Evolutionary conservation across 805 yeast species (phyloP), one percentile per base, ranked within the genome.

Genomic region (Alloascoidea hylecoeti): DNA sequence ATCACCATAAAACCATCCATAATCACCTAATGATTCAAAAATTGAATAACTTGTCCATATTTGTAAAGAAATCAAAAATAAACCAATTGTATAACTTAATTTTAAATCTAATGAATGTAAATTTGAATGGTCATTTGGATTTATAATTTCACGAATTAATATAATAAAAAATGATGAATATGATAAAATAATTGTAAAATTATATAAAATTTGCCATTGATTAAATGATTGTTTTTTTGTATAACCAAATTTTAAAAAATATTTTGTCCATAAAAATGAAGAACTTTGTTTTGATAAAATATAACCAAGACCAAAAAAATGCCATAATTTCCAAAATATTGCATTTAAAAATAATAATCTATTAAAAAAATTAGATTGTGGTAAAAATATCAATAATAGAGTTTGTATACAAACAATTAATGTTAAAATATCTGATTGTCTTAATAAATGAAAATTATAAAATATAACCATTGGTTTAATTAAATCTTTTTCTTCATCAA

Each of bases 1-100:
- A 54, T 82, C 94, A 41, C 94, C 94, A 53, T 78, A 82, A 49
- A 81, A 82, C 92, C 92, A 82, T n/a, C 94, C 92, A 55, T 77
- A 80, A 43, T 78, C 79, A 2, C 89, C 89, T 45, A 82, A 73
- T 37, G 81, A 74, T 34, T 72, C 71, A 44, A 75, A 66, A 28
- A 81, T 79, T 18, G 84, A 79, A 16, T 64, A 48, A 46, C 79
- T 74, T 27, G 84, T 78, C 79, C 84, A 75, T 14, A 68, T 51
- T 48, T 82, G 94, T 18, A 82, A 61, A 4, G 65, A 46, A 13
- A 77, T 60, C 27, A 80, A 60, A 41, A 72, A 52, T 1, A 57
- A 42, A 6, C 89, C 89, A 35, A 77, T 49, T 39, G 78, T 76
- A n/a, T 70, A 45, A 40, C 80, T 55, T 43, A 75, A 63, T 35